Evolutionary conservation across 495 filamentous ascomycete genomes (phyloP), one percentile per base, ranked within the genome.

Genomic region (Annulohypoxylon stygium): DNA sequence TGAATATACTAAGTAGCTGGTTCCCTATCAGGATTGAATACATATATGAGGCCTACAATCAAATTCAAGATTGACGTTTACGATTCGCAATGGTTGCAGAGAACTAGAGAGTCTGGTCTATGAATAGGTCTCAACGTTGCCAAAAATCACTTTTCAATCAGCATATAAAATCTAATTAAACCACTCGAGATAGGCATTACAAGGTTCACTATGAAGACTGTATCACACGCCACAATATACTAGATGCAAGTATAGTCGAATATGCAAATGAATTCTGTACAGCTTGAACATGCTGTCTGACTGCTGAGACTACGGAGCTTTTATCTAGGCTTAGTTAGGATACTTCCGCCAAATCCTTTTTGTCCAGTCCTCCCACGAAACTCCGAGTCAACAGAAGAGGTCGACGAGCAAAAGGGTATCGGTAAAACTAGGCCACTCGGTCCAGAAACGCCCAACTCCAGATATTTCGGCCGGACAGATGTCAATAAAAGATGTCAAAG

Each of bases 371-470:
- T 50, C 26, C 60, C 45, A 69, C 65, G 37, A 60, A 65, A 60
- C 16, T 33, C 53, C 51, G 36, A 41, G 14, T 53, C 59, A 23
- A 61, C 14, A 30, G 37, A 63, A 47, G 20, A 67, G 33, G 57
- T 50, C 33, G 30, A 34, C 16, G 50, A 65, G 65, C 36, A 11
- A 57, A 8, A 37, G 76, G 76, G 76, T 78, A 78, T 78, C 74
- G 66, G 67, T 39, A 54, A 59, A 30, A 73, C 69, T 64, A 65
- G 70, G 73, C 75, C 76, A 75, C 76, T 77, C 71, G 75, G 71
- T 69, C 69, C 66, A 69, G 67, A 43, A 70, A 70, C 68, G 63
- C 65, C 69, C 59, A 76, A 78, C 74, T 75, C 76, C 74, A 61
- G 62, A 57, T 34, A 63, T 64, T 36, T 58, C 48, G 41, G 41